A percentile compares a stretch with the other conserved stretches of the same genome.
Evolutionary conservation across 768 basidiomycete species (phyloP).

Genomic region (Termitomyces heimii): DNA sequence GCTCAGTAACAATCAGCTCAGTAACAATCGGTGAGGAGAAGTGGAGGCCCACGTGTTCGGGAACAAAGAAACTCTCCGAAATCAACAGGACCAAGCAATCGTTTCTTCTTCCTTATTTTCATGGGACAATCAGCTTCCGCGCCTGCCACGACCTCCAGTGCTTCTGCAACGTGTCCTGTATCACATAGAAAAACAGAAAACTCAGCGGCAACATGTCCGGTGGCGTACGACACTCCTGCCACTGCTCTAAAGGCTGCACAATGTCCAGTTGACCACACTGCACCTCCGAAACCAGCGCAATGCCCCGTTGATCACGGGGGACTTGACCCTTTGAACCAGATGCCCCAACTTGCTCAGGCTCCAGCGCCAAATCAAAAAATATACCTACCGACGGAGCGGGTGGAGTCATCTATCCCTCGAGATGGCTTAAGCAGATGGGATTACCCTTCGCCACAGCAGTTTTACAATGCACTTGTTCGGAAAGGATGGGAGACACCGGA

Average conservation of each 20-base stretch:
- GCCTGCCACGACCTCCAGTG: conserved; percentile 12
- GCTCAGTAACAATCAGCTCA: neutral
- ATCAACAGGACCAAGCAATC: conserved; percentile 9
- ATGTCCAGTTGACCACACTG: conserved; percentile 40
- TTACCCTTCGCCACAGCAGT: conserved; percentile 96
- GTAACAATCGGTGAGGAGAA: neutral
- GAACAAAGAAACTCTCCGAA: neutral
- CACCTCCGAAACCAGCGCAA: conserved; percentile 32
- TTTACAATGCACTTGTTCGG: conserved; percentile 92
- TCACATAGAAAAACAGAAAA: conserved; percentile 2
- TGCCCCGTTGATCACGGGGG: conserved; percentile 60
- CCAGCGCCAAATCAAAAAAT: conserved; percentile 51
- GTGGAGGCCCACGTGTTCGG: conserved; percentile 3
- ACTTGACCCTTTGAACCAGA: conserved; percentile 77
- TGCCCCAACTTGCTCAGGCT: conserved; percentile 76
- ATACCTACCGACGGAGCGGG: conserved; percentile 68
- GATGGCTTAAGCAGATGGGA: conserved; percentile 65
- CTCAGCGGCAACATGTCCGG: conserved; percentile 15
- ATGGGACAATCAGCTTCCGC: conserved; percentile 41
- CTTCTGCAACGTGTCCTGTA: conserved; percentile 27
- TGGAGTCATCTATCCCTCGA: conserved; percentile 83
- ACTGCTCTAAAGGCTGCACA: conserved; percentile 18
- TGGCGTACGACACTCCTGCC: conserved; percentile 28
- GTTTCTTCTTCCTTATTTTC: neutral
- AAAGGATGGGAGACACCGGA: conserved; percentile 99